Evolutionary conservation across 306 rosid species (phyloP).

Genomic region (Psophocarpus tetragonolobus): DNA sequence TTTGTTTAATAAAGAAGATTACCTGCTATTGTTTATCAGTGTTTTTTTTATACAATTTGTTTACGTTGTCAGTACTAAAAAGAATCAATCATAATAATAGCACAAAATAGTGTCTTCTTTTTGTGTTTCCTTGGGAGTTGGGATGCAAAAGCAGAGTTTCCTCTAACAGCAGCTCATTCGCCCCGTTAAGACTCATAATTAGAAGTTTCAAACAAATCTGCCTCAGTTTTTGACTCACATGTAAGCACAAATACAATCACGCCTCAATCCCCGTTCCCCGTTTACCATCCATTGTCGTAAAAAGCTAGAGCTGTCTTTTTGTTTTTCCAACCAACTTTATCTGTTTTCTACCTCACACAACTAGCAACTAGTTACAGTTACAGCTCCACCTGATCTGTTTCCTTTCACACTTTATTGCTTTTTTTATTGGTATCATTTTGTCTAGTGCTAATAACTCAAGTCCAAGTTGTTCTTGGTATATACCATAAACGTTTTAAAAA

Average conservation of each 20-base stretch:
- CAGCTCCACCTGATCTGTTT: neutral
- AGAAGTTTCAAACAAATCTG: neutral
- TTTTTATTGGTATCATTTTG: neutral
- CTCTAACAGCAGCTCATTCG: neutral
- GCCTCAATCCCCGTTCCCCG: neutral
- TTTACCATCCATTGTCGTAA: neutral
- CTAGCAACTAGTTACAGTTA: too few relatives aligned
- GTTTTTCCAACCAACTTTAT: neutral
- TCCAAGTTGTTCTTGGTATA: neutral
- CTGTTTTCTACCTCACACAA: neutral
- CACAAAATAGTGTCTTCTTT: too few relatives aligned
- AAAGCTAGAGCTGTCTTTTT: neutral
- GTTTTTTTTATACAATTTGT: too few relatives aligned
- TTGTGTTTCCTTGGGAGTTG: neutral
- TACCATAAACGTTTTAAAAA: neutral
- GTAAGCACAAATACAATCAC: neutral
- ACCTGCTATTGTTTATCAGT: slow-evolving; percentile 18
- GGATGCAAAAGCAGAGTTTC: neutral
- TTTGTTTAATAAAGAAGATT: neutral
- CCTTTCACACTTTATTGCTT: neutral
- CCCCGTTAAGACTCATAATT: neutral
- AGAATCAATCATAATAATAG: too few relatives aligned
- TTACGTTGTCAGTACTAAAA: too few relatives aligned
- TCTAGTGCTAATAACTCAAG: neutral
- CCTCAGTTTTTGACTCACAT: neutral